Evolutionary conservation across 2,329 filamentous ascomycete species (phyloP).

Genomic region (Colletotrichum shisoi): DNA sequence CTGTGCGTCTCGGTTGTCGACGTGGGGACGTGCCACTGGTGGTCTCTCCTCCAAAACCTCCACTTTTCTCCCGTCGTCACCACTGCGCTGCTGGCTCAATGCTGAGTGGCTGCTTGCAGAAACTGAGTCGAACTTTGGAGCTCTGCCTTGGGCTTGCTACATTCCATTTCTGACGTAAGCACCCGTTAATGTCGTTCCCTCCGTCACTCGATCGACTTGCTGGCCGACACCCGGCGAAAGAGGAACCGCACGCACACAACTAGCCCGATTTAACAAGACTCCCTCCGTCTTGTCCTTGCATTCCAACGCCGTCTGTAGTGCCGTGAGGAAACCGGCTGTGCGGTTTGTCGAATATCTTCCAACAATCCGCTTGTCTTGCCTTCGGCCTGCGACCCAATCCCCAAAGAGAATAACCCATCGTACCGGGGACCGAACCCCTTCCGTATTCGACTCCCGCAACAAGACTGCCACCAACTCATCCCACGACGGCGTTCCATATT

Average conservation of each 20-base stretch:
- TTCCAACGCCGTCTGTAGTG: slow-evolving; percentile 1
- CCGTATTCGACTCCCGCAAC: not conserved
- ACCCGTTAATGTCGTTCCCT: not conserved
- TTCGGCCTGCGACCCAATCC: not conserved
- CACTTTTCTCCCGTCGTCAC: not conserved
- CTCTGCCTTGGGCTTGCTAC: too few relatives aligned
- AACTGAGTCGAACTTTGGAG: not conserved
- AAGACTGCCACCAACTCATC: not conserved
- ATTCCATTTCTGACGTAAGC: slow-evolving; percentile 13
- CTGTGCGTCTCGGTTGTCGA: slow-evolving; percentile 7
- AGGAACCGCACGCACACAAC: not conserved
- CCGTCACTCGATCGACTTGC: not conserved
- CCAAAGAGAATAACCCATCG: not conserved
- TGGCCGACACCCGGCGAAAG: not conserved
- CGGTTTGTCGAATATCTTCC: not conserved
- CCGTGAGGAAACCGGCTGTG: not conserved
- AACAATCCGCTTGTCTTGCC: not conserved
- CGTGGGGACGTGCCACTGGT: slow-evolving; percentile 25
- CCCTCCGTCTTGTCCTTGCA: not conserved
- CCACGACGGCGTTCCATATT: slow-evolving; percentile 8
- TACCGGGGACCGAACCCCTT: not conserved
- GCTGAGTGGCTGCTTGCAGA: slow-evolving; percentile 15
- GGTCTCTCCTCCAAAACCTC: slow-evolving; percentile 2
- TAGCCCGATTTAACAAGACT: slow-evolving; percentile 2
- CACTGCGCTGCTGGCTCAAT: not conserved